A percentile compares a stretch with the other conserved stretches of the same genome.
Evolutionary conservation across 2,329 filamentous ascomycete species (phyloP).

Genomic region (Fusarium burgessii): DNA sequence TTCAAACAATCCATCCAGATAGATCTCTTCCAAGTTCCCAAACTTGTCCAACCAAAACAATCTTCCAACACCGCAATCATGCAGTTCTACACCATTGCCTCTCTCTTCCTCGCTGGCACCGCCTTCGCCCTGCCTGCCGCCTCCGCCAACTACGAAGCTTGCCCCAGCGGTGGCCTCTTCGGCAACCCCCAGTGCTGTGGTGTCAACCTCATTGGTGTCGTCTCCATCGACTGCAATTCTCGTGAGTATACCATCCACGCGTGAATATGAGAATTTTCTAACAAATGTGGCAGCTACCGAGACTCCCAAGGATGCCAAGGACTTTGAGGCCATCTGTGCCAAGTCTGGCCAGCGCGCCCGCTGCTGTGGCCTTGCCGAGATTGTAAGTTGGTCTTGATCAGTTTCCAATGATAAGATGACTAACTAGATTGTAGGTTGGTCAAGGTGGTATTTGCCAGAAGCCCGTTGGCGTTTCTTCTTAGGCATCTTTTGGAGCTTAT

Average conservation of each 20-base stretch:
- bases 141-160: neutral
- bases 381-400: neutral
- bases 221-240: neutral
- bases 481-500: neutral
- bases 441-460: neutral
- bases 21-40: neutral
- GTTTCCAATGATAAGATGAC: neutral
- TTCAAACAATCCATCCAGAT: neutral
- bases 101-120: neutral
- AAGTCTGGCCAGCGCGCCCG: neutral
- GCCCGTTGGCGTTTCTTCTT: neutral
- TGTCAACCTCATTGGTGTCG: neutral
- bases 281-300: neutral
- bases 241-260: rapidly evolving
- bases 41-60: neutral
- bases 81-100: neutral
- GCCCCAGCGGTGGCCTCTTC: neutral
- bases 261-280: rapidly evolving
- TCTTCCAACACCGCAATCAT: neutral
- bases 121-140: neutral
- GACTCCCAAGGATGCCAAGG: neutral
- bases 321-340: neutral
- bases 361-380: neutral
- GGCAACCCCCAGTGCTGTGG: neutral
- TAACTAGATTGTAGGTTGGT: neutral